phyloP scores from a whole-genome alignment of 257 asterid species.

The Apocynum venetum region DNA sequence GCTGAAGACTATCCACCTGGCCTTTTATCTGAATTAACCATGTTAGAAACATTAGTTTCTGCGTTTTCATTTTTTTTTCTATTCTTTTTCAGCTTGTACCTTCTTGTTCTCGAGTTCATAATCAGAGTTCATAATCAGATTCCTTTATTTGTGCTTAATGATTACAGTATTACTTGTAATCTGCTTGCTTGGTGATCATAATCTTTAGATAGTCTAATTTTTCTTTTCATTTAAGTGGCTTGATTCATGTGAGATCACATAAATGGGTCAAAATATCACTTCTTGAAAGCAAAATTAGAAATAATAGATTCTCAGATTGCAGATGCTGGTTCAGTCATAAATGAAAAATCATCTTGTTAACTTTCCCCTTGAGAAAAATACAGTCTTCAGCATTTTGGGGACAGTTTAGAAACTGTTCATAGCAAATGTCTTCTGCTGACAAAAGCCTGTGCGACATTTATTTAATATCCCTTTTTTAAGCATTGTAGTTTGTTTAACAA shows the following conservation, averaged over 20 bases:
- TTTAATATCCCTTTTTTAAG: not conserved
- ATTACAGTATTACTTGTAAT: not conserved
- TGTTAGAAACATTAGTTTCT: not conserved
- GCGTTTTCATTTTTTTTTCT: not conserved
- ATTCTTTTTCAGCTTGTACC: too few species aligned
- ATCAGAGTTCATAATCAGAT: not conserved
- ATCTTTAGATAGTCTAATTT: not conserved
- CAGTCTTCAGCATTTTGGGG: not conserved
- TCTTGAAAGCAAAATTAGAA: not conserved
- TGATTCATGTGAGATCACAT: not conserved
- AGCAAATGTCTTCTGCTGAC: not conserved
- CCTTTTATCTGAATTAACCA: not conserved
- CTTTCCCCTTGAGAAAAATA: not conserved
- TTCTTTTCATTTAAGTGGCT: not conserved
- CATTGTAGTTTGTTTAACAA: not conserved
- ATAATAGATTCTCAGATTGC: not conserved
- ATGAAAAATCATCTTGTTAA: not conserved
- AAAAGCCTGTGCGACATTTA: not conserved
- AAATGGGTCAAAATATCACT: not conserved
- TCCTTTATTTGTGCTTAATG: too few species aligned
- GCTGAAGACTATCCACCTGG: not conserved
- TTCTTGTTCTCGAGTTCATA: not conserved
- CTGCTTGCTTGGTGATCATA: not conserved
- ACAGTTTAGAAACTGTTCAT: not conserved
- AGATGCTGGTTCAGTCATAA: not conserved